These are phyloP conservation scores for Fusarium anguioides DNA, from an alignment of 2,329 filamentous ascomycete species.

Conservation along the genomic window DNA sequence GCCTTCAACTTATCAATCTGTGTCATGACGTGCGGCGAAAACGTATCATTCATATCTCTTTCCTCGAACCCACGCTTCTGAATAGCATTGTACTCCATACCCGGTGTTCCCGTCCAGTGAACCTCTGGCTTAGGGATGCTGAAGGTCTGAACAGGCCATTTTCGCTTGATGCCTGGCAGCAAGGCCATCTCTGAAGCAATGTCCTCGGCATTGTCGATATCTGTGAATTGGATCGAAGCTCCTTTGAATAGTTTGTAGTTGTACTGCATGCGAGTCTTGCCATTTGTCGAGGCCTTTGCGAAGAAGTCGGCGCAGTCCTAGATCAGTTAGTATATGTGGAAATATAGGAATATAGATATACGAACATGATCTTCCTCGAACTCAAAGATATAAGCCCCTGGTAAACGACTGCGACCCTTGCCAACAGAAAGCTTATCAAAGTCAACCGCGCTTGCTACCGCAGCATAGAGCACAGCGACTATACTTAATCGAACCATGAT, in stretches of 20 bases:
- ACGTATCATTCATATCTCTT: constrained; percentile 50
- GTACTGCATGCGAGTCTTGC: constrained; percentile 59
- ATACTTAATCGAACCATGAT: constrained; percentile 53
- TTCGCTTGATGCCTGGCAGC: constrained; percentile 59
- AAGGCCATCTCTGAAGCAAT: constrained; percentile 55
- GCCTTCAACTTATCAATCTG: constrained; percentile 65
- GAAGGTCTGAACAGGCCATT: constrained; percentile 62
- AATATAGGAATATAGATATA: neutral
- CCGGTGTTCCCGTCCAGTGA: constrained; percentile 54
- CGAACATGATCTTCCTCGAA: constrained; percentile 62
- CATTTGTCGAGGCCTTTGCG: constrained; percentile 45
- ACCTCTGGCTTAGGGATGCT: constrained; percentile 56
- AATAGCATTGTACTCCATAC: constrained; percentile 34
- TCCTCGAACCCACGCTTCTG: constrained; percentile 29
- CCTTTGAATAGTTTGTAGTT: constrained; percentile 65
- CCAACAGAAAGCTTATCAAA: constrained; percentile 41
- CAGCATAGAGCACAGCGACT: constrained; percentile 51
- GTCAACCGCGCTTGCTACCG: constrained; percentile 46
- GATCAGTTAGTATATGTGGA: neutral
- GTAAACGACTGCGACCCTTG: constrained; percentile 47
- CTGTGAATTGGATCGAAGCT: constrained; percentile 63
- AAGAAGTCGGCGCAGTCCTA: constrained; percentile 36
- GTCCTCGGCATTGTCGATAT: constrained; percentile 57
- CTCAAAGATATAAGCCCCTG: constrained; percentile 65
- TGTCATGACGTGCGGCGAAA: constrained; percentile 66